Percentiles rank a stretch among this genome's conserved stretches.
Conservation (phyloP, 148 eudicot genomes). For the Vaccinium myrtillus region DNA sequence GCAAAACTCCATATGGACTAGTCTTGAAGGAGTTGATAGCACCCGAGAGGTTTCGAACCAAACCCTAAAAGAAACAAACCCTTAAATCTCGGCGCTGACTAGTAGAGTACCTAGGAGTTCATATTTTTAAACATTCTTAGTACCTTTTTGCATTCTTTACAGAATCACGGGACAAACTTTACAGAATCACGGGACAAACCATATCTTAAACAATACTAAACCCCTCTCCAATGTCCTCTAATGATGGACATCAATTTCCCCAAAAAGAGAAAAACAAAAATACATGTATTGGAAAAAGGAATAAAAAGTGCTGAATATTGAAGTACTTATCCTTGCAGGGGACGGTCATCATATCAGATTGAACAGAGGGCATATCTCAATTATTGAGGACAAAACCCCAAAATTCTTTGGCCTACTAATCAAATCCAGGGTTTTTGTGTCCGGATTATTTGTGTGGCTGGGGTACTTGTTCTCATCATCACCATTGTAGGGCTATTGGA, state of each 20-base stretch:
- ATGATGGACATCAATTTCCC: neutral
- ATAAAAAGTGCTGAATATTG: neutral
- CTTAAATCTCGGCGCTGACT: no score
- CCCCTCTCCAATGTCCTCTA: neutral
- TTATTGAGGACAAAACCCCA: slow-evolving; percentile 24
- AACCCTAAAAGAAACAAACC: no score
- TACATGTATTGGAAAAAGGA: neutral
- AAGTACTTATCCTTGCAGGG: slow-evolving; percentile 11
- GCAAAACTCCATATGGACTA: no score
- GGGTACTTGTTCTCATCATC: slow-evolving; percentile 4
- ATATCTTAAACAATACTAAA: neutral
- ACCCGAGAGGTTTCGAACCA: no score
- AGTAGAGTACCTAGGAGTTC: no score
- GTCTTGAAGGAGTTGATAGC: no score
- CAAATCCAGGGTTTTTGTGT: slow-evolving; percentile 10
- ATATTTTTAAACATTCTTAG: neutral
- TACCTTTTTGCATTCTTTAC: neutral
- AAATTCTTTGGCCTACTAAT: slow-evolving; percentile 21
- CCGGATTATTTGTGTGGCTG: slow-evolving; percentile 10
- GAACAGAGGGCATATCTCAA: slow-evolving; percentile 6
- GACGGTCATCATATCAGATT: slow-evolving; percentile 18
- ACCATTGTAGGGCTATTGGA: neutral
- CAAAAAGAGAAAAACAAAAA: neutral
- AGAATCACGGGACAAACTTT: neutral
- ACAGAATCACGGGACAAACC: neutral